Percentiles rank a stretch among this genome's conserved stretches.
phyloP scores from a whole-genome alignment of 164 flowering plant genomes.

The Vitis labrusca region DNA sequence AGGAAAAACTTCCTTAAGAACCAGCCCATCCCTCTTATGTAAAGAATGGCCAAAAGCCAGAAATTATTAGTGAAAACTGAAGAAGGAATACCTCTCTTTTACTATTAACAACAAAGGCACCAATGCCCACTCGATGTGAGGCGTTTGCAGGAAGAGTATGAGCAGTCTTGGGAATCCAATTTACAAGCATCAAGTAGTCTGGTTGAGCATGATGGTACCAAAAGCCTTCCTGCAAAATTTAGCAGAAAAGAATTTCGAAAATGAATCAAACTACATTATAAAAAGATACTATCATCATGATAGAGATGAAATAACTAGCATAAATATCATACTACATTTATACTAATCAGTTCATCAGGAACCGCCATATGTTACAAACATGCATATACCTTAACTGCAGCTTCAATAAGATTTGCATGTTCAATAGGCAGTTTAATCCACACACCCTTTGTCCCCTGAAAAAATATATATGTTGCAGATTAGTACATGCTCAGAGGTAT shows the following conservation, averaged over 20 bases:
- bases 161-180: conserved; percentile 46
- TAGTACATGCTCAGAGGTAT: not conserved
- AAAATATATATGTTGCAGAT: not conserved
- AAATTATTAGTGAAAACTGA: too few species aligned
- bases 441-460: conserved; percentile 55
- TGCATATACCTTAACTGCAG: conserved; percentile 44
- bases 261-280: not conserved
- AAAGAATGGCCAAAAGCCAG: too few species aligned
- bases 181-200: conserved; percentile 53
- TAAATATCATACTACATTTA: too few species aligned
- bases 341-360: too few species aligned
- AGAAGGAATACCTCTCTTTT: conserved; percentile 41
- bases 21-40: too few species aligned
- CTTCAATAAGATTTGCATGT: conserved; percentile 49
- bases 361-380: not conserved
- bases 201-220: conserved; percentile 64
- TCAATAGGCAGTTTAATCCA: conserved; percentile 60
- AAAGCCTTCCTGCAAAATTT: conserved; percentile 51
- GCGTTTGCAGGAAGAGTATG: conserved; percentile 61
- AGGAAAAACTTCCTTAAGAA: too few species aligned
- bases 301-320: too few species aligned
- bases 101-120: conserved; percentile 52
- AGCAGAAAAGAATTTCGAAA: not conserved
- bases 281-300: not conserved
- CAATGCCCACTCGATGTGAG: conserved; percentile 50